Percentiles rank a stretch among this genome's conserved stretches.
Conservation (phyloP, 345 rosid genomes). For the Eutrema yunnanense region DNA sequence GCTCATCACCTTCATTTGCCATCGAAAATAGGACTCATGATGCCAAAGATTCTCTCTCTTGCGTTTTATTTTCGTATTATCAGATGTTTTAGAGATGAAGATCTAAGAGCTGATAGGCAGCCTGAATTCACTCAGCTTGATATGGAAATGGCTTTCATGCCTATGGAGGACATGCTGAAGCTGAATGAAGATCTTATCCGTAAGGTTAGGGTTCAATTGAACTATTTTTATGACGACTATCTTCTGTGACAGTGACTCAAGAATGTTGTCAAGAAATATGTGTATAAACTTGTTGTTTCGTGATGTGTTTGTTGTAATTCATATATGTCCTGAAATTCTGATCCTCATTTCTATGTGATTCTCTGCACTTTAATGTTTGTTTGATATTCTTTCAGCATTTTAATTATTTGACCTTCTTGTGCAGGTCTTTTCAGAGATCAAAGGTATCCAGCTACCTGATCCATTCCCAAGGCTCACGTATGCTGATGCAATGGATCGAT, state of each 20-base stretch:
- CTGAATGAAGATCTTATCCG: slow-evolving; percentile 90
- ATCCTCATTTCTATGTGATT: not conserved
- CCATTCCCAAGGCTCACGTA: slow-evolving; percentile 91
- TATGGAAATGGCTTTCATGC: slow-evolving; percentile 91
- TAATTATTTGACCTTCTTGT: slow-evolving; percentile 11
- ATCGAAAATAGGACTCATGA: not conserved
- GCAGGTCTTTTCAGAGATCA: slow-evolving; percentile 84
- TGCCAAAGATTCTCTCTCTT: slow-evolving; percentile 8
- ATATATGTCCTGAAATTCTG: not conserved
- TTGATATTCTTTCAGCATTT: not conserved
- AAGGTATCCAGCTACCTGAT: slow-evolving; percentile 68
- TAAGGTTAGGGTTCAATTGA: slow-evolving; percentile 45
- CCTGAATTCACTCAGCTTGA: slow-evolving; percentile 99
- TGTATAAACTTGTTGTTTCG: not conserved
- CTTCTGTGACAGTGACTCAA: not conserved
- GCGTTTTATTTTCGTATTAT: not conserved
- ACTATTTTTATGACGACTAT: not conserved
- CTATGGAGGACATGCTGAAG: slow-evolving; percentile 81
- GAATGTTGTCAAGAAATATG: not conserved
- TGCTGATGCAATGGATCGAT: slow-evolving; percentile 79
- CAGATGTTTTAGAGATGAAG: slow-evolving; percentile 99
- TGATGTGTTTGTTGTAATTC: slow-evolving; percentile 3
- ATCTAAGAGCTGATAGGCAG: slow-evolving; percentile 95
- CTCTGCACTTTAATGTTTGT: not conserved
- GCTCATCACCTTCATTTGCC: slow-evolving; percentile 5